A percentile compares a stretch with the other conserved stretches of the same genome.
Conservation (phyloP, 768 basidiomycete species). For the Brasilioporus rufonigricans region DNA sequence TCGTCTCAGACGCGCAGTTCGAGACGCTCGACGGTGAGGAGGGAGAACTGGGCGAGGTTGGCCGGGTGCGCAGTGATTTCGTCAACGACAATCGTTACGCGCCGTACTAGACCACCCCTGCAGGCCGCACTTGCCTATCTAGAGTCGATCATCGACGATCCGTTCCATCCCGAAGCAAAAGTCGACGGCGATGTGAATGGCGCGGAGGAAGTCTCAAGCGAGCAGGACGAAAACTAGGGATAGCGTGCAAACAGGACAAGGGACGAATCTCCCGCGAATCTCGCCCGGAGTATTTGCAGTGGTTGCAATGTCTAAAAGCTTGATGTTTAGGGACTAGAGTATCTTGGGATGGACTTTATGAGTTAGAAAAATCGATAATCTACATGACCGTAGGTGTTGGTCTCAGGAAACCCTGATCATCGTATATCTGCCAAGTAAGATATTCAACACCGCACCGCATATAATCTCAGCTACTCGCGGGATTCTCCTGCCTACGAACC, state of each 20-base stretch:
- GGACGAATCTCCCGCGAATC: no score
- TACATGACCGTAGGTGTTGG: no score
- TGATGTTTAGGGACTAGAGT: no score
- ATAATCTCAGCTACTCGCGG: slow-evolving; percentile 55
- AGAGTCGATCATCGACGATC: slow-evolving; percentile 76
- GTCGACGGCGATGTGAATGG: no score
- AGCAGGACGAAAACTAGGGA: no score
- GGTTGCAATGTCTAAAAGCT: no score
- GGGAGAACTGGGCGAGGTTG: slow-evolving; percentile 80
- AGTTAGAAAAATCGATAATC: no score
- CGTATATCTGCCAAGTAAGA: slow-evolving; percentile 47
- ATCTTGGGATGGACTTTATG: no score
- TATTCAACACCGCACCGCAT: not conserved
- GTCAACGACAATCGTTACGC: slow-evolving; percentile 70
- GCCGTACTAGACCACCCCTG: slow-evolving; percentile 70
- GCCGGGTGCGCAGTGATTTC: slow-evolving; percentile 93
- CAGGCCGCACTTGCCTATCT: slow-evolving; percentile 83
- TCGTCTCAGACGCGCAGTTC: slow-evolving; percentile 48
- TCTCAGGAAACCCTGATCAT: slow-evolving; percentile 36
- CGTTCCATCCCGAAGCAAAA: slow-evolving; percentile 24
- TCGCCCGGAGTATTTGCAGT: no score
- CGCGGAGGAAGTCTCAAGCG: no score
- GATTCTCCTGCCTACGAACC: slow-evolving; percentile 51
- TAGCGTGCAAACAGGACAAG: no score
- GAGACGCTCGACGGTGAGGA: slow-evolving; percentile 55